Evolutionary conservation across 352 stramenopile genomes (phyloP), one percentile per base, ranked within the genome.

Genomic region (Phytophthora melonis): DNA sequence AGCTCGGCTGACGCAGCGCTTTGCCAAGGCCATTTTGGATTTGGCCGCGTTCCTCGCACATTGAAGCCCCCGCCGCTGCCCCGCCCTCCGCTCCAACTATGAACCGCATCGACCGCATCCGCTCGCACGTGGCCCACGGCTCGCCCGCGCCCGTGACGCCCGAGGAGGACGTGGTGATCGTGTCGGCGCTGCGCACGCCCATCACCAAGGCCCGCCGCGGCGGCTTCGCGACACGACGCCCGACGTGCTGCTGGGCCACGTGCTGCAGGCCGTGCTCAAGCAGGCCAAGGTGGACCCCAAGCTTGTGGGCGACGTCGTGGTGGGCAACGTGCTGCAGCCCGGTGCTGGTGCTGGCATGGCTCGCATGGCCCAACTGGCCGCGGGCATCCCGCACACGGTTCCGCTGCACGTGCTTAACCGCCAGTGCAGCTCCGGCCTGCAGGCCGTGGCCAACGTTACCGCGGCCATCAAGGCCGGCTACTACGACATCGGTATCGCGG

Each of bases 151-250:
- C 72, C 1, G 30, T 68, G 9, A 67, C 58, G 3, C 68, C 77
- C 23, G 82, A 93, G n/a, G 86, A 94, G 25, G 89, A 96, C 63
- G 88, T 96, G 49, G 89, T 97, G 23, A 82, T 97, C 59, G 88
- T 97, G 58, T 91, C 88, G 56, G 89, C 91, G 16, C 71, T 91
- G 19, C 90, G 92, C 71, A 97, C 92, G 68, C 86, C 91, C 45
- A 95, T 97, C 74, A 92, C 88, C 64, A 96, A 96, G 74, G 88
- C 88, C 63, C 88, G 91, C 68, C 86, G 90, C 58, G 93, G 93
- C 30, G 90, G 84, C 21, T 98, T 98, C 77, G 97, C 97, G 83
- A 98, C 78, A 97, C 91, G 13, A 97, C 91, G 43, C 92, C 93
- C 32, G 93, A 98, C 68, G 91, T 96, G 34, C 79, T 98, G 58